Evolutionary conservation across 352 stramenopile genomes (phyloP).

Genomic region (Phytophthora ohioensis): DNA sequence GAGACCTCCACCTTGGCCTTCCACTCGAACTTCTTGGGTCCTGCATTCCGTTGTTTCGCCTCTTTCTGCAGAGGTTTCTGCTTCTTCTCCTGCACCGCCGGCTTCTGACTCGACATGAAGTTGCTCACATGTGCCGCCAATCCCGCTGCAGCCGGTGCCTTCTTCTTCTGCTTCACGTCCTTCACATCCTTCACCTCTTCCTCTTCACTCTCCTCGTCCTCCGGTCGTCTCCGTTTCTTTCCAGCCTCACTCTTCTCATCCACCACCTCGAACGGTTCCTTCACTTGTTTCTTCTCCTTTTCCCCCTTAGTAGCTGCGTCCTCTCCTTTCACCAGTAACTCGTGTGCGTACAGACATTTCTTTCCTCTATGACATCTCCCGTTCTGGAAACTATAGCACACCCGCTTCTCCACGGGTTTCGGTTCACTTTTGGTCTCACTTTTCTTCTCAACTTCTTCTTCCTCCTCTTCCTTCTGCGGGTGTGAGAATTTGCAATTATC

Average conservation of each 20-base stretch:
- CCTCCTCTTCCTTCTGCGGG: constrained; percentile 22
- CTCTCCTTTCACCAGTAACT: constrained; percentile 48
- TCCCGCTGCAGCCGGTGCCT: constrained; percentile 20
- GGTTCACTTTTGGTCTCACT: constrained; percentile 25
- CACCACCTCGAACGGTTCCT: constrained; percentile 49
- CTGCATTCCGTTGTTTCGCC: constrained; percentile 6
- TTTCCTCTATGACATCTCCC: constrained; percentile 78
- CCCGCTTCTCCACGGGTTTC: constrained; percentile 49
- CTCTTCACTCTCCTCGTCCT: constrained; percentile 37
- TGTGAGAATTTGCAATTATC: constrained; percentile 82
- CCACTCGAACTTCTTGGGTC: constrained; percentile 43
- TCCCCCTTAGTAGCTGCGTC: background rate
- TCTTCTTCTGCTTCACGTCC: constrained; percentile 16
- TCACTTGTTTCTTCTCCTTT: constrained; percentile 24
- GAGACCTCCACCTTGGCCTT: constrained; percentile 34
- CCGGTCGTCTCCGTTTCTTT: constrained; percentile 44
- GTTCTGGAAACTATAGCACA: constrained; percentile 84
- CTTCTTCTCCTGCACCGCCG: constrained; percentile 11
- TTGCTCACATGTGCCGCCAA: constrained; percentile 49
- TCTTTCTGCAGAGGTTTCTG: constrained; percentile 4
- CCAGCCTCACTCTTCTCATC: constrained; percentile 25
- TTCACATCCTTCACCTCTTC: constrained; percentile 34
- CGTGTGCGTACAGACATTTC: constrained; percentile 71
- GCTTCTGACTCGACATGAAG: constrained; percentile 45
- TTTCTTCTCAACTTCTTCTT: constrained; percentile 17